Base-by-base conservation (phyloP, 1,284 basidiomycete species). In the Tremellales sp. region DNA sequence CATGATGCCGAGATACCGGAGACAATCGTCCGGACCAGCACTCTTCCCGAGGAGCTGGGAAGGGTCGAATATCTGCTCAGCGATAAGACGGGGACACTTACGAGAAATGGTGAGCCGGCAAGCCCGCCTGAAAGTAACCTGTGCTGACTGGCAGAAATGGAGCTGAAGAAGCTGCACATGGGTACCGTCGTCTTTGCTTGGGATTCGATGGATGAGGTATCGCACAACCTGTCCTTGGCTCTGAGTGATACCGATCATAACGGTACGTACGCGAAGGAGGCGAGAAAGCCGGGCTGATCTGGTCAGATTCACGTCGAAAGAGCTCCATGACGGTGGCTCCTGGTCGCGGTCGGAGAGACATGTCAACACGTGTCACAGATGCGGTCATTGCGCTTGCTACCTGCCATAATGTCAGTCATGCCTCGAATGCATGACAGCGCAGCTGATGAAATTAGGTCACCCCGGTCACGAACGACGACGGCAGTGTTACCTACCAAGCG, bases 191-290 rank as follows among this genome's bases (percentile, higher is more conserved):
- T 90, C 3, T 99, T 94, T 68, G 91, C 90, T 0, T 85, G 80
- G 64, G 96, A 99, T 64, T 87, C 92, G 8, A 97, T 98, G 93
- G 96, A 99, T 65, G 96, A 99, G 69, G 89, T 98, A 3, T 82
- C 85, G 0, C 87, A 88, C 73, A 89, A 97, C 60, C 77, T 98
- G 12, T 82, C 84, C 4, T 78, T 84, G 37, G 86, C 89, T 0
- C 88, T 94, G 60, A 88, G 85, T 5, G 78, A 77, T 7, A 73
- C 76, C 0, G 37, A 45, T 7, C 45, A 44, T 15, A 44, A 41
- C n/a, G 55, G 64, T 59, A 40, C 57, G 60, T 56, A 40, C 27
- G 23, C 19, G 4, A 3, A 7, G 15, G 33, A 36, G 15, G 13
- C 19, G 4, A 4, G 19, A 6, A 33, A 43, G 2, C 19, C 25